A percentile compares a stretch with the other conserved stretches of the same genome.
These are phyloP conservation scores for Colletotrichum orchidophilum DNA, from an alignment of 2,329 filamentous ascomycete genomes.

Conservation along the genomic window DNA sequence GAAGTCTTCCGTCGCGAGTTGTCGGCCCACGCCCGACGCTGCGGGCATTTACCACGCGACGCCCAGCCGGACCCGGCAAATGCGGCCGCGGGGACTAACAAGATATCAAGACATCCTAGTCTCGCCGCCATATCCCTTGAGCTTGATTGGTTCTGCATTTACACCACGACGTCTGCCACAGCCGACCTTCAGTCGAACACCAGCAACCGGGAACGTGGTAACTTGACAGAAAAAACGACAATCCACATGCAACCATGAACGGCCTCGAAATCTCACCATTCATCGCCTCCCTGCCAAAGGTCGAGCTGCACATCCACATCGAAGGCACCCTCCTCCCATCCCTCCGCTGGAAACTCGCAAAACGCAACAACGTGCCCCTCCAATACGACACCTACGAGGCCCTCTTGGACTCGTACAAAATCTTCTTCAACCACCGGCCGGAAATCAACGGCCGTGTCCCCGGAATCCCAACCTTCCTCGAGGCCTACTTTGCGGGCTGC, in stretches of 20 bases:
- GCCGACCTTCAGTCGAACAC: background rate
- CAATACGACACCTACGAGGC: constrained; percentile 71
- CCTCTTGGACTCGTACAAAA: constrained; percentile 69
- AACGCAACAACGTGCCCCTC: constrained; percentile 68
- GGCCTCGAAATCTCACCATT: constrained; percentile 52
- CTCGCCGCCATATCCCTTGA: background rate
- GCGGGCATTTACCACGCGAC: background rate
- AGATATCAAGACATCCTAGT: background rate
- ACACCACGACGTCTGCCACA: background rate
- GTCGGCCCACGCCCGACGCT: constrained; percentile 8
- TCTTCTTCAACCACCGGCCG: constrained; percentile 47
- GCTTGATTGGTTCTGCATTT: background rate
- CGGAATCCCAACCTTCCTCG: constrained; percentile 63
- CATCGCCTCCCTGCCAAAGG: constrained; percentile 76
- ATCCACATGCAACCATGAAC: constrained; percentile 38
- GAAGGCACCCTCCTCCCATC: constrained; percentile 78
- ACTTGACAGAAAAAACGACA: background rate
- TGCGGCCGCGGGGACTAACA: too few relatives aligned
- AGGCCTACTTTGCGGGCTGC: constrained; percentile 83
- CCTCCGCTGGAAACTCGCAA: constrained; percentile 75
- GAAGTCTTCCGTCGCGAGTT: background rate
- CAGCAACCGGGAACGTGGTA: background rate
- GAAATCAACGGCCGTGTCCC: constrained; percentile 47
- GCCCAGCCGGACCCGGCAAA: background rate
- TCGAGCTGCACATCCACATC: constrained; percentile 83